These are phyloP conservation scores for Leucosporidium yakuticum DNA, from an alignment of 768 basidiomycete genomes.

Conservation along the genomic window DNA sequence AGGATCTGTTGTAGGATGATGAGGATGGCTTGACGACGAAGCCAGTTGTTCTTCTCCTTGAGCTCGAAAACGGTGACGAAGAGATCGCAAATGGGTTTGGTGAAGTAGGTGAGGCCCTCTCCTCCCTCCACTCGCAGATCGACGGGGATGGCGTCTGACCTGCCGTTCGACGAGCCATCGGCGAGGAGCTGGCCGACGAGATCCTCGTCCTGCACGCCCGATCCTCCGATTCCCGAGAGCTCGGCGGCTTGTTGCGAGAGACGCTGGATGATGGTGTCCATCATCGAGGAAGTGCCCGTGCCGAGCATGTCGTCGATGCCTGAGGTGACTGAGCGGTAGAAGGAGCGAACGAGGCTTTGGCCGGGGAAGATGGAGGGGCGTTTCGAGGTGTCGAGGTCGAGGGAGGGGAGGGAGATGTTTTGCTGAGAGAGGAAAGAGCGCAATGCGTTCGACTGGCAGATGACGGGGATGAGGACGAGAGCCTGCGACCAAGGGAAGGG, in stretches of 20 bases:
- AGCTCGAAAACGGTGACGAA: slow-evolving; percentile 89
- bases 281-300: slow-evolving; percentile 56
- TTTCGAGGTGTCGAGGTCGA: not conserved
- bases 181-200: slow-evolving; percentile 49
- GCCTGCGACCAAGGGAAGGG: slow-evolving; percentile 49
- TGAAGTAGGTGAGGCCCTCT: slow-evolving; percentile 80
- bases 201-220: slow-evolving; percentile 74
- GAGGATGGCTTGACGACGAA: slow-evolving; percentile 88
- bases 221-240: slow-evolving; percentile 73
- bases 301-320: slow-evolving; percentile 97
- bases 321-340: slow-evolving; percentile 86
- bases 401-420: slow-evolving; percentile 32
- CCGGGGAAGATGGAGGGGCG: slow-evolving; percentile 52
- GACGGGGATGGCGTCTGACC: slow-evolving; percentile 51
- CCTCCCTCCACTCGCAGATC: slow-evolving; percentile 61
- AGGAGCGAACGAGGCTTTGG: slow-evolving; percentile 69
- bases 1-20: slow-evolving; percentile 93
- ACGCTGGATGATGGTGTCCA: slow-evolving; percentile 88
- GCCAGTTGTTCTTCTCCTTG: slow-evolving; percentile 93
- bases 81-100: slow-evolving; percentile 88
- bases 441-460: slow-evolving; percentile 76
- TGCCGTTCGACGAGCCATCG: not conserved
- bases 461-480: slow-evolving; percentile 63
- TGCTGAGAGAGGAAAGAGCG: slow-evolving; percentile 73
- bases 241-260: slow-evolving; percentile 84